Conservation (phyloP, 768 basidiomycete species). For the Tylopilus subfusipes region DNA sequence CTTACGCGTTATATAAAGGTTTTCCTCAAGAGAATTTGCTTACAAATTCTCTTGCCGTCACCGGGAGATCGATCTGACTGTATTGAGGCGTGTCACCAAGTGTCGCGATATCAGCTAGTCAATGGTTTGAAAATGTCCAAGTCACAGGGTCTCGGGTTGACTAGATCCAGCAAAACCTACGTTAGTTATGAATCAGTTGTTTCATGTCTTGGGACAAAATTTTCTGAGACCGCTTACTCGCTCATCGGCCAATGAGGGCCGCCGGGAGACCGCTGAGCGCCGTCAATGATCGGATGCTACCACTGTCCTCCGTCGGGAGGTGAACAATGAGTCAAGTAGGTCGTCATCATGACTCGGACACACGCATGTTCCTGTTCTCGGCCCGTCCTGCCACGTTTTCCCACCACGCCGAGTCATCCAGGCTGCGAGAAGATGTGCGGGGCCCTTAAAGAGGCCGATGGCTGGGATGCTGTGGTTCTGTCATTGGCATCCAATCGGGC, state of each 20-base stretch:
- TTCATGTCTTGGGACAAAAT: too few species aligned
- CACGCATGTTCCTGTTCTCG: not conserved
- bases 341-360: not conserved
- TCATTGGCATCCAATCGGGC: not conserved
- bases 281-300: not conserved
- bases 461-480: not conserved
- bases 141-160: not conserved
- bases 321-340: not conserved
- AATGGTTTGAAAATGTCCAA: not conserved
- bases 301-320: not conserved
- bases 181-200: too few species aligned
- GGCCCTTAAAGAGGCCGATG: not conserved
- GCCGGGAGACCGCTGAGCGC: too few species aligned
- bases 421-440: not conserved
- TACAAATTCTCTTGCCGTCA: slow-evolving; percentile 8
- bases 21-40: not conserved
- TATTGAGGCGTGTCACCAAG: not conserved
- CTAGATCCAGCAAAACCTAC: not conserved
- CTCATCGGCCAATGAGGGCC: not conserved
- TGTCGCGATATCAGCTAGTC: not conserved
- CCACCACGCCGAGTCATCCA: slow-evolving; percentile 1
- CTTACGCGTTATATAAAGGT: slow-evolving; percentile 14
- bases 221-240: not conserved
- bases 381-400: not conserved
- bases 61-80: not conserved